Conservation (phyloP, 129 eudicot genomes). For the Saposhnikovia divaricata region DNA sequence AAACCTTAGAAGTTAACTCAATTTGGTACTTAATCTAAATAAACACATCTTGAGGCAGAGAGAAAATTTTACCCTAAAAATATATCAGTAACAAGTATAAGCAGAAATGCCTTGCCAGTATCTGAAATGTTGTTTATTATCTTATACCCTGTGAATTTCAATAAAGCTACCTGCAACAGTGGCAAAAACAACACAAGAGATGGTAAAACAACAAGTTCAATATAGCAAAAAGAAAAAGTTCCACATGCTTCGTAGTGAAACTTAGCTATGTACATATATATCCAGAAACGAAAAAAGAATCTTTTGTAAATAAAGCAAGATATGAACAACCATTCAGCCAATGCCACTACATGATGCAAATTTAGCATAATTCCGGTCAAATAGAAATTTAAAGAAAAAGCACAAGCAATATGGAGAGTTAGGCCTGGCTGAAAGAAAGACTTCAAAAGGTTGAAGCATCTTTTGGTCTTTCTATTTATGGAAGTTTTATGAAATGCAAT, state of each 20-base stretch:
- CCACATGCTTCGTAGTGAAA: background rate
- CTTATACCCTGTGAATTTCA: conserved; percentile 96
- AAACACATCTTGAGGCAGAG: conserved; percentile 9
- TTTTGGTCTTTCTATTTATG: background rate
- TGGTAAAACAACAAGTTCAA: background rate
- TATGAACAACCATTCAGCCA: background rate
- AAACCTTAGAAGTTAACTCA: background rate
- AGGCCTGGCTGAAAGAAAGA: background rate
- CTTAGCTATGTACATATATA: background rate
- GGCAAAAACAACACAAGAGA: conserved; percentile 6
- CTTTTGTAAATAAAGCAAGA: background rate
- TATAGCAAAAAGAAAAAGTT: background rate
- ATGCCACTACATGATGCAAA: background rate
- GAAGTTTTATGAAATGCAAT: background rate
- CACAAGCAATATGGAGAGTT: background rate
- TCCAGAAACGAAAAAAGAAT: background rate
- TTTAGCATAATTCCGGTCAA: background rate
- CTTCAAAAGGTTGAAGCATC: background rate
- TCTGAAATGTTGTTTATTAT: conserved; percentile 77
- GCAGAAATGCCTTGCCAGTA: conserved; percentile 87
- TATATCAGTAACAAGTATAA: conserved; percentile 78
- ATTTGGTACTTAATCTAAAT: background rate
- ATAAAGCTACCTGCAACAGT: conserved; percentile 76
- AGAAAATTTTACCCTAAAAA: conserved; percentile 67
- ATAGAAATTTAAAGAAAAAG: background rate